phyloP scores from a whole-genome alignment of 208 protist species.

The Strigomonas galati region DNA sequence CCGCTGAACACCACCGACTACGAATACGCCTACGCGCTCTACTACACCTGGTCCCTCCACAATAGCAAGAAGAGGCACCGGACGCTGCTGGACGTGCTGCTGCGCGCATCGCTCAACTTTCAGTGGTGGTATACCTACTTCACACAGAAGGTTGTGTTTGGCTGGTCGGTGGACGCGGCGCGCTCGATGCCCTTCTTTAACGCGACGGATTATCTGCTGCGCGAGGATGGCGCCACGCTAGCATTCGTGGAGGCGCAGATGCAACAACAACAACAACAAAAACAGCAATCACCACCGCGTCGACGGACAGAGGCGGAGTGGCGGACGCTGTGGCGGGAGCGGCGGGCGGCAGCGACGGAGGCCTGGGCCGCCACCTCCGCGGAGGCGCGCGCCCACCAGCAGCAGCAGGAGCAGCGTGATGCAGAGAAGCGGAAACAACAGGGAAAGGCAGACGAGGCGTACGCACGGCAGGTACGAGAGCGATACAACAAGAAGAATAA shows the following conservation, averaged over 20 bases:
- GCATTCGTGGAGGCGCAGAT: neutral
- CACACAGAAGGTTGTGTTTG: constrained; percentile 20
- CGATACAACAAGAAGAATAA: too few relatives aligned
- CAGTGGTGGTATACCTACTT: constrained; percentile 29
- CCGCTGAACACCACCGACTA: neutral
- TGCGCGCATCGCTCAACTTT: constrained; percentile 17
- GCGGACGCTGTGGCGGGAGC: too few relatives aligned
- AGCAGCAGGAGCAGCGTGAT: too few relatives aligned
- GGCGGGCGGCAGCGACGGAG: too few relatives aligned
- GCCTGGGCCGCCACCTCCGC: too few relatives aligned
- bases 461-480: too few relatives aligned
- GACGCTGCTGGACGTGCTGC: constrained; percentile 13
- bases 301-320: too few relatives aligned
- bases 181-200: constrained; percentile 28
- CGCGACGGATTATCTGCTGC: neutral
- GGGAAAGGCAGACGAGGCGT: too few relatives aligned
- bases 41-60: constrained; percentile 26
- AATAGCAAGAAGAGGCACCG: neutral
- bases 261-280: neutral
- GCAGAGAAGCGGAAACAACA: too few relatives aligned
- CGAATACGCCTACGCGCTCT: constrained; percentile 4
- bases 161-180: too few relatives aligned
- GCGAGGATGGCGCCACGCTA: neutral
- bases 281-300: too few relatives aligned
- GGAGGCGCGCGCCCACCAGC: too few relatives aligned